These are phyloP conservation scores for Phytophthora meadii DNA, from an alignment of 352 stramenopile species.

Conservation along the genomic window DNA sequence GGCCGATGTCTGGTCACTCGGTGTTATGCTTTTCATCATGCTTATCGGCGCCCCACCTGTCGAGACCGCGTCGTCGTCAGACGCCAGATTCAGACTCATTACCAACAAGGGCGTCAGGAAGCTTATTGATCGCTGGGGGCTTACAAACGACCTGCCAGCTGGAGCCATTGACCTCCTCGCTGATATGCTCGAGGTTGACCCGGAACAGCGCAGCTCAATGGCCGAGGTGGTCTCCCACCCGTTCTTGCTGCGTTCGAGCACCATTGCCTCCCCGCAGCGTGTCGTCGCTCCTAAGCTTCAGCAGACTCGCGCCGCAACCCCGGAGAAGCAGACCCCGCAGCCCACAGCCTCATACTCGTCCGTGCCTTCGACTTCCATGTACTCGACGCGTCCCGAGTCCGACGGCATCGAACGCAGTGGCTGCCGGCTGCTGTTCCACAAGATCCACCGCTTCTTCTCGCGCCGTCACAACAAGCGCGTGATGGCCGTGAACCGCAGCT, in stretches of 20 bases:
- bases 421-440: slow-evolving; percentile 44
- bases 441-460: slow-evolving; percentile 56
- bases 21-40: slow-evolving; percentile 90
- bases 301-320: slow-evolving; percentile 11
- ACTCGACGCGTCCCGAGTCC: slow-evolving; percentile 30
- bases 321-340: slow-evolving; percentile 29
- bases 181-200: slow-evolving; percentile 69
- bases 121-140: slow-evolving; percentile 73
- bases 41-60: slow-evolving; percentile 71
- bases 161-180: slow-evolving; percentile 69
- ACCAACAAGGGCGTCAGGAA: slow-evolving; percentile 60
- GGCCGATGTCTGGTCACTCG: slow-evolving; percentile 86
- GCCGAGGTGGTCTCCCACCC: slow-evolving; percentile 65
- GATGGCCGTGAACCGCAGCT: slow-evolving; percentile 42
- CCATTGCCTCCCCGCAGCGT: slow-evolving; percentile 18
- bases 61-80: slow-evolving; percentile 57
- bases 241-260: slow-evolving; percentile 50
- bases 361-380: slow-evolving; percentile 32
- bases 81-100: slow-evolving; percentile 76
- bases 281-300: slow-evolving; percentile 13
- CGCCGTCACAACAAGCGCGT: slow-evolving; percentile 53
- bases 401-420: slow-evolving; percentile 34
- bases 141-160: slow-evolving; percentile 59
- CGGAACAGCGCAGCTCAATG: slow-evolving; percentile 63
- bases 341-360: slow-evolving; percentile 31